Evolutionary conservation across 805 yeast genomes (phyloP), one percentile per base, ranked within the genome.

Genomic region (Candida broadrunensis): DNA sequence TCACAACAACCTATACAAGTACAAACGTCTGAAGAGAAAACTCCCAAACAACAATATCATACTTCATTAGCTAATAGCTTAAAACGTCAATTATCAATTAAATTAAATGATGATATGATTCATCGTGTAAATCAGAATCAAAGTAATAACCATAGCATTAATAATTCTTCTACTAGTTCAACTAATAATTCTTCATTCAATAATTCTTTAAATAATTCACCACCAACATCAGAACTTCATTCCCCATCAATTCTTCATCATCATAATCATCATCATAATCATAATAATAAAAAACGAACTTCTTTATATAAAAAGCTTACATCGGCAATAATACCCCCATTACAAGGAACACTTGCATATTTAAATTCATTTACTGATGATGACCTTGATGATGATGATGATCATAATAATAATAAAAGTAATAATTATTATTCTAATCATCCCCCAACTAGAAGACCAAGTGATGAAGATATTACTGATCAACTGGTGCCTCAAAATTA

Each of bases 391-490:
- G 36, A 21, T 2, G 41, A 39, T 4, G 38, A 26, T 9, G 29
- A 26, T 13, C 25, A 21, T 7, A 21, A 11, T 6, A 8, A 8
- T 26, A 5, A 8, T 7, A 13, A 26, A 8, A 13, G 5, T 5
- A 26, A 26, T 26, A 9, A 7, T 9, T 7, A 6, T 21, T 7
- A 7, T 7, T 7, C 9, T 6, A 8, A 8, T 13, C 12, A 7
- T 8, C 12, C 14, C 5, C 29, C 29, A 7, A 8, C 6, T 8
- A 7, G 32, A 15, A 15, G 13, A 6, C 9, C 17, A 16, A 21
- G 33, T 25, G 66, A 58, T 4, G 69, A 62, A 7, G 72, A 66
- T 39, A 47, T 51, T 15, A 70, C 69, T 1, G 36, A 32, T 5
- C 60, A 52, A 9, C 44, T 47, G 37, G 47, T 47, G 16, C 55